Conservation (phyloP, 2,329 filamentous ascomycete species). For the Teratosphaeria destructans region DNA sequence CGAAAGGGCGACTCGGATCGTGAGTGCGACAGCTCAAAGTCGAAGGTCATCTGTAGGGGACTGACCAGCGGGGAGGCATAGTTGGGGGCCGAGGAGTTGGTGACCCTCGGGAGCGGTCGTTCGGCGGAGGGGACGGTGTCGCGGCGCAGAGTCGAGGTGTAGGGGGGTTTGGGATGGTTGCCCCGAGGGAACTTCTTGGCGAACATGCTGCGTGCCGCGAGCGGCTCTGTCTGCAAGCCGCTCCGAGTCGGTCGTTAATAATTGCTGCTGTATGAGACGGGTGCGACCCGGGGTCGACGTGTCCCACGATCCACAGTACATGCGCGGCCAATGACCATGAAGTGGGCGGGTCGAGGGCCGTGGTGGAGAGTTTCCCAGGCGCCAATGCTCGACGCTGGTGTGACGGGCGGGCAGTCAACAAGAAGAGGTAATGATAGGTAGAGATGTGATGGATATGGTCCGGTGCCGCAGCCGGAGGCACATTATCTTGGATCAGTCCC, state of each 20-base stretch:
- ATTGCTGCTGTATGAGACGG: not conserved
- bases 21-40: constrained; percentile 16
- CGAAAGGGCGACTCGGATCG: not conserved
- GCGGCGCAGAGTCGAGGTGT: not conserved
- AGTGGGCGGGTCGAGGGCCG: not conserved
- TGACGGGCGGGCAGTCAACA: not conserved
- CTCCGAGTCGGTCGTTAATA: not conserved
- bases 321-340: not conserved
- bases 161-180: not conserved
- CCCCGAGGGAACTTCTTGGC: not conserved
- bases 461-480: not conserved
- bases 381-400: not conserved
- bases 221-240: no score
- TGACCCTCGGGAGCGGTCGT: not conserved
- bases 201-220: not conserved
- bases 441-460: not conserved
- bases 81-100: not conserved
- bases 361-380: not conserved
- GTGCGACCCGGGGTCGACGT: not conserved
- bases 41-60: constrained; percentile 21
- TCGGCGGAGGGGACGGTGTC: not conserved
- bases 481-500: not conserved
- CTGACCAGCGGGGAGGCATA: constrained; percentile 12
- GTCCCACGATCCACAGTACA: not conserved
- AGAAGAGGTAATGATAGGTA: not conserved